Base-by-base conservation (phyloP, 108 stramenopile species). In the Skeletonema menzelii region DNA sequence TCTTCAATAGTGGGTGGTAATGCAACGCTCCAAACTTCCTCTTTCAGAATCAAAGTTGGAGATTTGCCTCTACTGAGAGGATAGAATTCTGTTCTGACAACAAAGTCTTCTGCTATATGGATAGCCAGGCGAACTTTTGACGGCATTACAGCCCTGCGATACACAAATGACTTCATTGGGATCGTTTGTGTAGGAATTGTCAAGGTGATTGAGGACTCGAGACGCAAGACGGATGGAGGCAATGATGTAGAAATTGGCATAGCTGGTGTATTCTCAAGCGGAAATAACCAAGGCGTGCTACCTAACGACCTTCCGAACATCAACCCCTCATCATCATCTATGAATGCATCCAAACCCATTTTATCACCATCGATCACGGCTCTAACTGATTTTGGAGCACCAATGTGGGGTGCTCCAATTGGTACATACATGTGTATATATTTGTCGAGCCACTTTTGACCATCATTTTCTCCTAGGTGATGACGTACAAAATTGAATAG, bases 351-450 rank as follows among this genome's bases (percentile, higher is more conserved):
- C 49, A 90, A 61, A 5, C 87, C 82, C 87, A 90, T 90, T 47
- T 83, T 86, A 34, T 84, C 82, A 28, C 89, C 89, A 20, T 63
- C 55, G 12, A 90, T 79, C 17, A 76, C 63, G 27, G 63, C 59
- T 12, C 82, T 76, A 26, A 87, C 27, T 32, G 82, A 72, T 47
- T 74, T 85, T 38, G 83, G 85, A 2, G 87, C 81, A 8, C 89
- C 89, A 4, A 85, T 59, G 63, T 87, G 89, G 1, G 89, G 89
- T 0, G 83, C 89, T 22, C 87, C 87, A 22, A 90, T 74, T 7
- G 85, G 85, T 11, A 90, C 67, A 53, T 84, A 90, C 4, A 81
- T 84, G n/a, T 86, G 70, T 20, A 90, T 65, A 28, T 83, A 59
- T 14, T 69, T 72, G 24, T 86, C 83, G 24, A 86, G 49, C 89